Evolutionary conservation across 148 eudicot genomes (phyloP).

Genomic region (Cornus florida): DNA sequence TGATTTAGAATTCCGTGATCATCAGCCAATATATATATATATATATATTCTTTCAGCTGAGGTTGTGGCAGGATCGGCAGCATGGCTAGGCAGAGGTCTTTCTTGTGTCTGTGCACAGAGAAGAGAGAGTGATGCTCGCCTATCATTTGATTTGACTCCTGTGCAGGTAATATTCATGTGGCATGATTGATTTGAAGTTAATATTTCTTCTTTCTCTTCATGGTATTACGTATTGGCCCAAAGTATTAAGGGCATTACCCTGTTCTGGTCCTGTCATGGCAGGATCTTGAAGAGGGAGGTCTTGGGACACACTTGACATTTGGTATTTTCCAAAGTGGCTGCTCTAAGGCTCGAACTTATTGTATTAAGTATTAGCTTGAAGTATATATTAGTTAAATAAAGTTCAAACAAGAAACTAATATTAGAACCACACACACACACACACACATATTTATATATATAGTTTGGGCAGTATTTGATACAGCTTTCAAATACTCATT

Average conservation of each 20-base stretch:
- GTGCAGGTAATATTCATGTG: slow-evolving; percentile 54
- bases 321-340: no score
- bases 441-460: no score
- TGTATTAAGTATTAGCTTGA: no score
- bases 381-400: no score
- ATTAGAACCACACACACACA: no score
- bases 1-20: slow-evolving; percentile 2
- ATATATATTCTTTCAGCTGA: slow-evolving; percentile 60
- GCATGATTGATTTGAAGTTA: not conserved
- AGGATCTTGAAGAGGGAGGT: no score
- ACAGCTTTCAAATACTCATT: no score
- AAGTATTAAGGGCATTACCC: not conserved
- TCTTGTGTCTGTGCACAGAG: slow-evolving; percentile 98
- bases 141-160: slow-evolving; percentile 88
- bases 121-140: slow-evolving; percentile 85
- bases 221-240: not conserved
- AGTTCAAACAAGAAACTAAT: no score
- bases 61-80: slow-evolving; percentile 97
- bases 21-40: slow-evolving; percentile 5
- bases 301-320: no score
- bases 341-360: no score
- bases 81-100: slow-evolving; percentile 97
- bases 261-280: no score
- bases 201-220: not conserved
- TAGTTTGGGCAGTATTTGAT: no score